Evolutionary conservation across 1,284 basidiomycete species (phyloP), one percentile per base, ranked within the genome.

Genomic region (Microbotryum scabiosae): DNA sequence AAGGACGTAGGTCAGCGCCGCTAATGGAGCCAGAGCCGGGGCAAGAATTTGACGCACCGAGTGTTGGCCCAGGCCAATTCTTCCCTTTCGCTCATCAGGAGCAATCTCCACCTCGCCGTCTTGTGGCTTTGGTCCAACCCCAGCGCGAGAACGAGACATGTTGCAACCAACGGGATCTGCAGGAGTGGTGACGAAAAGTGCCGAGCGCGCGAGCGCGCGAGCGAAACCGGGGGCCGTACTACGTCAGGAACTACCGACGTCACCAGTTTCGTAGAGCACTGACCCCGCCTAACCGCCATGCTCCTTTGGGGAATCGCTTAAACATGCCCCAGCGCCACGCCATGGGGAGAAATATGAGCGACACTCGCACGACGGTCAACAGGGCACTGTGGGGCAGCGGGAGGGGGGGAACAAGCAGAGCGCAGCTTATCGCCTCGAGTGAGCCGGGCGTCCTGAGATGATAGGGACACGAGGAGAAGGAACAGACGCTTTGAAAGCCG

Each of bases 11-110:
- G 49, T 49, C 25, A 46, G 20, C 14, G 6, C 36, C 36, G 51
- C 43, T n/a, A n/a, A 45, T 30, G 16, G 41, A 18, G 43, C 46
- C 43, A 20, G 36, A 23, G 28, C 41, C n/a, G 23, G 44, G 44
- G 14, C 28, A 12, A 54, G 16, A 25, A 41, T 23, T 12, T 52
- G 41, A n/a, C 64, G 59, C 61, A 78, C 76, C 78, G 76, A 45
- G 76, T 67, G 26, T 76, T 72, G 3, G 76, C 75, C 79, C 79
- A 80, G 30, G 76, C 75, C 60, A 78, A 70, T 69, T 80, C 79
- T 62, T 81, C 79, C 46, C 72, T 59, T 62, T 79, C 78, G 4
- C 73, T 75, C 78, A 81, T 80, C 52, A 81, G 69, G 23, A 81
- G 65, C 32, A 81, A 66, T n/a, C 79, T 68, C 79, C 79, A 81